A percentile compares a stretch with the other conserved stretches of the same genome.
Conservation (phyloP, 1,284 basidiomycete species). For the Exsudoporus floridanus region DNA sequence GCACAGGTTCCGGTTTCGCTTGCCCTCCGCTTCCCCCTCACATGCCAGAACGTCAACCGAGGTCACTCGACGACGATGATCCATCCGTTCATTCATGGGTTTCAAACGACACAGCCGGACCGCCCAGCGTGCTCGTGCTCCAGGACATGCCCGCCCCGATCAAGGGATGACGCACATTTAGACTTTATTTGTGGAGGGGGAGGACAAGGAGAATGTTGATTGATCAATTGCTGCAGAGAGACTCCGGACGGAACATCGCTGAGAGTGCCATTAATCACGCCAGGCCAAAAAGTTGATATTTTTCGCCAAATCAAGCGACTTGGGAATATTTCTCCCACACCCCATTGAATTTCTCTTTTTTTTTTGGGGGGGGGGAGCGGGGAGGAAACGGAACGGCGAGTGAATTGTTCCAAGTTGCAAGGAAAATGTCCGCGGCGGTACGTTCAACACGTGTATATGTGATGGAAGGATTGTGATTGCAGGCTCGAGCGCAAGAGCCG, state of each 20-base stretch:
- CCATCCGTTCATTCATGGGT: constrained; percentile 4
- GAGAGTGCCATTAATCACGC: neutral
- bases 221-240: neutral
- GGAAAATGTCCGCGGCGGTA: constrained; percentile 20
- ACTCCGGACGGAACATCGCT: neutral
- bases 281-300: neutral
- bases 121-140: neutral
- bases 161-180: constrained; percentile 27
- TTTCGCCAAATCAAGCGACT: constrained; percentile 2
- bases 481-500: neutral
- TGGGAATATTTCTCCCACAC: constrained; percentile 20
- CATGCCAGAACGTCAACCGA: neutral
- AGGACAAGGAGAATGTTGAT: neutral
- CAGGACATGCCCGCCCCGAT: constrained; percentile 12
- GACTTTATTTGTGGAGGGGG: constrained; percentile 6
- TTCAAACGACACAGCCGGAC: neutral
- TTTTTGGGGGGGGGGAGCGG: too few species aligned
- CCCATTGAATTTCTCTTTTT: neutral
- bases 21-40: neutral
- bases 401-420: too few species aligned
- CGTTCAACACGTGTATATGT: neutral
- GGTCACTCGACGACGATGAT: constrained; percentile 12
- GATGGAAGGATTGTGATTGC: neutral
- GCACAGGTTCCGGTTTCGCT: neutral
- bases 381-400: too few species aligned